Percentiles rank a stretch among this genome's conserved stretches.
Conservation (phyloP, 164 flowering plant species). For the Malania oleifera region DNA sequence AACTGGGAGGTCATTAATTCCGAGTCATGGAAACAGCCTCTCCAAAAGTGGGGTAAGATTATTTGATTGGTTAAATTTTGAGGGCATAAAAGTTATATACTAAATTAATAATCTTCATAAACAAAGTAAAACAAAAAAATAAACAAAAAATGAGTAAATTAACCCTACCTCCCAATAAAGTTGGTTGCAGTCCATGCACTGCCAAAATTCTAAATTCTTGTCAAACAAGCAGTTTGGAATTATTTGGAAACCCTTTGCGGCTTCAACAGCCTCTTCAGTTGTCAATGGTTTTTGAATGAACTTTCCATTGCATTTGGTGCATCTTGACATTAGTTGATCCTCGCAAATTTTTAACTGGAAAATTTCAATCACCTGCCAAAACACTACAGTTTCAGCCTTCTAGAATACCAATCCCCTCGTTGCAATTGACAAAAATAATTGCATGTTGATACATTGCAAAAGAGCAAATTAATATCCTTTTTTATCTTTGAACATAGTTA, state of each 20-base stretch:
- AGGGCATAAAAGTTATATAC: too few species aligned
- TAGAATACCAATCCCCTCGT: not conserved
- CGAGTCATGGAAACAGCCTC: too few species aligned
- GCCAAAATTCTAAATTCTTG: conserved; percentile 88
- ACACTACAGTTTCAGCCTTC: conserved; percentile 1
- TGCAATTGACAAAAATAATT: too few species aligned
- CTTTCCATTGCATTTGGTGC: conserved; percentile 92
- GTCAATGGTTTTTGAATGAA: conserved; percentile 83
- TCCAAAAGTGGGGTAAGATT: too few species aligned
- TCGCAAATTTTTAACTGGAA: conserved; percentile 68
- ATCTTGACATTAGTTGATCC: conserved; percentile 90
- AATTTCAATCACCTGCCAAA: conserved; percentile 67
- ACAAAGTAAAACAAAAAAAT: not conserved
- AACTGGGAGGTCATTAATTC: too few species aligned
- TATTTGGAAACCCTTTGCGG: conserved; percentile 89
- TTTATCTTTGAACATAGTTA: too few species aligned
- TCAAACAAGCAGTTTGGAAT: conserved; percentile 80
- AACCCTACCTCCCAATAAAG: conserved; percentile 92
- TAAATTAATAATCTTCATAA: not conserved
- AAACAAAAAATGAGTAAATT: not conserved
- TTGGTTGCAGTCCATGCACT: conserved; percentile 84
- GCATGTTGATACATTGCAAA: too few species aligned
- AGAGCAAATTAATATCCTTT: too few species aligned
- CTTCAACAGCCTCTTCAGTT: conserved; percentile 83
- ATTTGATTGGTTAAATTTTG: too few species aligned